Percentiles rank a stretch among this genome's conserved stretches.
These are phyloP conservation scores for Yarrowia osloensis DNA, from an alignment of 805 yeast species.

Conservation along the genomic window DNA sequence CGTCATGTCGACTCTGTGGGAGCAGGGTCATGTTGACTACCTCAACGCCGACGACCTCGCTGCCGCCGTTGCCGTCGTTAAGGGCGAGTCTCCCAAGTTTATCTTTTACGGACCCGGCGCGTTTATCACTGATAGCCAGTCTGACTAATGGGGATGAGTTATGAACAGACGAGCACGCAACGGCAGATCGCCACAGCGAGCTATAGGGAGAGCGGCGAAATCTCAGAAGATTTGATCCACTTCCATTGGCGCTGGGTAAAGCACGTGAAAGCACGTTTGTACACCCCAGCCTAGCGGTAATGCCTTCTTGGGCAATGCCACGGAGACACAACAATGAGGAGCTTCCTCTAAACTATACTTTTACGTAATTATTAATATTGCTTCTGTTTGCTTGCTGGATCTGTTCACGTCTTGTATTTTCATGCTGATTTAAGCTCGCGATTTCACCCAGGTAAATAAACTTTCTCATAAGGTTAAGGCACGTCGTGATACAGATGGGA, in stretches of 20 bases:
- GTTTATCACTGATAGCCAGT: background rate
- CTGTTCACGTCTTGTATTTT: background rate
- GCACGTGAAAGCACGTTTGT: too few species aligned
- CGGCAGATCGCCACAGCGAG: too few species aligned
- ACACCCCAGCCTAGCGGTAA: too few species aligned
- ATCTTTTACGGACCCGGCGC: slow-evolving; percentile 1
- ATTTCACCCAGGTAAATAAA: background rate
- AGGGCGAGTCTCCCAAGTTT: slow-evolving; percentile 14
- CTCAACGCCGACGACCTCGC: slow-evolving; percentile 64
- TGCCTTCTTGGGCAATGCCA: too few species aligned
- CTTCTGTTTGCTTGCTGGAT: background rate
- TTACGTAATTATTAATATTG: too few species aligned
- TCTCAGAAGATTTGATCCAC: too few species aligned
- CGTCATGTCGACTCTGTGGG: slow-evolving; percentile 54
- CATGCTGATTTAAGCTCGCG: too few species aligned
- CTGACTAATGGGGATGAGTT: too few species aligned
- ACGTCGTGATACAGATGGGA: background rate
- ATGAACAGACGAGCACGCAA: too few species aligned
- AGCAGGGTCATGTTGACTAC: slow-evolving; percentile 53
- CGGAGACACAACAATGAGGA: too few species aligned
- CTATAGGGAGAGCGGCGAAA: too few species aligned
- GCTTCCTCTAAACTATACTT: background rate
- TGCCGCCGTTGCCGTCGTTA: slow-evolving; percentile 41
- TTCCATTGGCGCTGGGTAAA: too few species aligned
- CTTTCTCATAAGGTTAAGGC: background rate